Evolutionary conservation across 805 yeast genomes (phyloP).

Genomic region (Ogataea wickerhamii): DNA sequence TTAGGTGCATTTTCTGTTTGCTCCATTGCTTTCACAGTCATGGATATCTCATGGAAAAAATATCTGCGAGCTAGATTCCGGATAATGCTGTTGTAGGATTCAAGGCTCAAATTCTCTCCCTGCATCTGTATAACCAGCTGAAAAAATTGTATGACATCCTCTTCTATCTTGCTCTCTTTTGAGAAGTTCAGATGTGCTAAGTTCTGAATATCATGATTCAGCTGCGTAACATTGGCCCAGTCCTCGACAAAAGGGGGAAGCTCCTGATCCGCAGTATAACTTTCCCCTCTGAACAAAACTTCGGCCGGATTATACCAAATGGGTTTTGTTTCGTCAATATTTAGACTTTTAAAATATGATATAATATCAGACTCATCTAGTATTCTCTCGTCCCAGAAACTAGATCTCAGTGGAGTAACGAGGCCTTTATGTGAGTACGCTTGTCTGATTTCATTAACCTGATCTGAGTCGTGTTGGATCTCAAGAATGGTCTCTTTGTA

Average conservation of each 20-base stretch:
- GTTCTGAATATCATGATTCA: slow-evolving; percentile 6
- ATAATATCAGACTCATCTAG: slow-evolving; percentile 9
- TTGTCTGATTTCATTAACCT: background rate
- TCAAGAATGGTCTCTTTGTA: background rate
- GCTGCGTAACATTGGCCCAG: background rate
- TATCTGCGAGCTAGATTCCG: slow-evolving; percentile 8
- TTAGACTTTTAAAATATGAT: slow-evolving; percentile 4
- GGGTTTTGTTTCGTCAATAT: background rate
- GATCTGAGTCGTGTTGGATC: background rate
- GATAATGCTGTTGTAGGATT: slow-evolving; percentile 8
- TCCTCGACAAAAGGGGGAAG: slow-evolving; percentile 3
- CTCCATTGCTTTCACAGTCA: slow-evolving; percentile 3
- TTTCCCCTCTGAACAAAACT: background rate
- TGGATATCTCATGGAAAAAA: slow-evolving; percentile 6
- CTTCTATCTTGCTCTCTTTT: slow-evolving; percentile 1
- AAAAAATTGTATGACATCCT: slow-evolving; percentile 4
- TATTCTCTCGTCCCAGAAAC: slow-evolving; percentile 1
- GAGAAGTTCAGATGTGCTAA: slow-evolving; percentile 8
- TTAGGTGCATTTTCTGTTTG: background rate
- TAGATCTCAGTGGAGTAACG: background rate
- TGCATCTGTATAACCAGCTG: slow-evolving; percentile 1
- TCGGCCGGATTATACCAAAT: slow-evolving; percentile 1
- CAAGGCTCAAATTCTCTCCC: slow-evolving; percentile 4
- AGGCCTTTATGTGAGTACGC: background rate
- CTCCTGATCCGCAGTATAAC: background rate